phyloP scores from a whole-genome alignment of 75 land plant genomes.

The Picea glauca region DNA sequence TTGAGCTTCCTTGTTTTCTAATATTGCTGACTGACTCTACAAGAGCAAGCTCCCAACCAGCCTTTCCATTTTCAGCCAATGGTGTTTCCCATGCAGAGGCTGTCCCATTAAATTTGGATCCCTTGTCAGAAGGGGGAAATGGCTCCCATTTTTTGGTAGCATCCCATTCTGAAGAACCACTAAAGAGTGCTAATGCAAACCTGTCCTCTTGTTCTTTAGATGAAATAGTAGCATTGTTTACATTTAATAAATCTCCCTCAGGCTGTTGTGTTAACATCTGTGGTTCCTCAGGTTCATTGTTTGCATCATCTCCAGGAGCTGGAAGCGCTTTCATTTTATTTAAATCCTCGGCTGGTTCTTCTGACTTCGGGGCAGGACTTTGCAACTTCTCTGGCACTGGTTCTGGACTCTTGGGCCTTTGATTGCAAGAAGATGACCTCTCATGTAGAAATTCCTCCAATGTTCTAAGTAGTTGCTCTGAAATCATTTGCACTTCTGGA shows the following conservation, averaged over 20 bases:
- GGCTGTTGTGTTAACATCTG: conserved; percentile 13
- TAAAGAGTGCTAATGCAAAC: conserved; percentile 79
- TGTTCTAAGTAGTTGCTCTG: conserved; percentile 68
- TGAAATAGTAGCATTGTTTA: conserved; percentile 51
- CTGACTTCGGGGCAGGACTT: neutral
- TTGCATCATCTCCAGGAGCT: conserved; percentile 28
- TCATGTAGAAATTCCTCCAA: conserved; percentile 74
- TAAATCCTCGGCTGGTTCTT: conserved; percentile 27
- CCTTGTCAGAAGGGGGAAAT: conserved; percentile 15
- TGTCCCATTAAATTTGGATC: conserved; percentile 18
- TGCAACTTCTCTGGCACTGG: conserved; percentile 18
- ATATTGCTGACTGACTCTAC: conserved; percentile 77
- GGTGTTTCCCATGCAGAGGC: conserved; percentile 69
- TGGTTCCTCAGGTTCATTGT: conserved; percentile 7
- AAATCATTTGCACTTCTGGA: conserved; percentile 63
- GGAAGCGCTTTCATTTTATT: conserved; percentile 55
- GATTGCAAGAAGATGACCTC: conserved; percentile 25
- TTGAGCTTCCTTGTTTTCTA: conserved; percentile 46
- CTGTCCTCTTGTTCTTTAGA: conserved; percentile 66
- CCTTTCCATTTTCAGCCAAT: conserved; percentile 52
- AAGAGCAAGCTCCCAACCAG: conserved; percentile 94
- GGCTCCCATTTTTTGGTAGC: conserved; percentile 41
- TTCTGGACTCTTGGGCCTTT: conserved; percentile 51
- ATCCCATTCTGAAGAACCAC: conserved; percentile 6
- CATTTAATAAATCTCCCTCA: conserved; percentile 43